phyloP scores from a whole-genome alignment of 805 yeast species.

The Wickerhamiella sorbophila region DNA sequence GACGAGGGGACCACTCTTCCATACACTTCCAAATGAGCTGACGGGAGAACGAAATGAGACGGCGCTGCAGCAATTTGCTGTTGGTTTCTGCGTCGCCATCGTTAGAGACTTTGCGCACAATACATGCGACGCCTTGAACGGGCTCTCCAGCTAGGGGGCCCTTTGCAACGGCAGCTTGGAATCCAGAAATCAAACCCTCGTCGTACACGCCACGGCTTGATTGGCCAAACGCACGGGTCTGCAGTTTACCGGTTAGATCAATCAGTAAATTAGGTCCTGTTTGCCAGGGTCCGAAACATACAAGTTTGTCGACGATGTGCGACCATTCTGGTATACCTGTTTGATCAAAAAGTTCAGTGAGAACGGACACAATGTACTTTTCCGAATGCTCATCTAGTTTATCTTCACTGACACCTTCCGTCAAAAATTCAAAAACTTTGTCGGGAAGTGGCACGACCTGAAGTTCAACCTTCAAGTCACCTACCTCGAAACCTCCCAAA shows the following conservation, averaged over 20 bases:
- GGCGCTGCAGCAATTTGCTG: constrained; percentile 29
- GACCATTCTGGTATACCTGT: not conserved
- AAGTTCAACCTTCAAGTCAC: constrained; percentile 31
- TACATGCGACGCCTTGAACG: constrained; percentile 49
- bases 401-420: constrained; percentile 28
- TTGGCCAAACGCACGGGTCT: constrained; percentile 15
- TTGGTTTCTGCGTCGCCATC: constrained; percentile 12
- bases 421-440: constrained; percentile 35
- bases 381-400: constrained; percentile 17
- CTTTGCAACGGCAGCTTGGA: constrained; percentile 62
- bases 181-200: constrained; percentile 63
- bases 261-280: constrained; percentile 8
- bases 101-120: constrained; percentile 14
- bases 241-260: constrained; percentile 1
- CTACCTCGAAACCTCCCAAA: constrained; percentile 34
- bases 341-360: not conserved
- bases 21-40: constrained; percentile 59
- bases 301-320: constrained; percentile 30
- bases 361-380: constrained; percentile 16
- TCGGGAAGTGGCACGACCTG: constrained; percentile 42
- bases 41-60: constrained; percentile 57
- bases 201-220: constrained; percentile 29
- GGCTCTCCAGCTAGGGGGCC: constrained; percentile 90
- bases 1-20: constrained; percentile 72
- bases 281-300: constrained; percentile 64